phyloP scores from a whole-genome alignment of 345 rosid genomes.

The Eucalyptus guilfoylei region DNA sequence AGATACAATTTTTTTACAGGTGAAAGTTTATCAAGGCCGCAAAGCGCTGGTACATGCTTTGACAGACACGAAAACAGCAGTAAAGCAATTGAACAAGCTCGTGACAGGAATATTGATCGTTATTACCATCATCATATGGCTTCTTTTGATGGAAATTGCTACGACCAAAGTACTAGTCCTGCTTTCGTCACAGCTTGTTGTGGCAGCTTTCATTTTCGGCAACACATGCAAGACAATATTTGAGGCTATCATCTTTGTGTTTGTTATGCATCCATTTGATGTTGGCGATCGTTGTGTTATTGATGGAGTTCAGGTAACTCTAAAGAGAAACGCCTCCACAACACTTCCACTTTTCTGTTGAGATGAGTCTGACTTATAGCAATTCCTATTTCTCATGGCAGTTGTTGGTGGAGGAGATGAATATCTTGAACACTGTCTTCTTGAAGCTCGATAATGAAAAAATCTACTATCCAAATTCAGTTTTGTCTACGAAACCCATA shows the following conservation, averaged over 20 bases:
- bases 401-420: constrained; percentile 91
- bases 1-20: constrained; percentile 22
- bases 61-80: constrained; percentile 88
- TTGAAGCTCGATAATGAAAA: constrained; percentile 74
- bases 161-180: constrained; percentile 54
- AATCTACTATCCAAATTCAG: constrained; percentile 72
- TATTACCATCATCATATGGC: constrained; percentile 42
- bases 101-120: constrained; percentile 36
- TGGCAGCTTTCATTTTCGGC: constrained; percentile 63
- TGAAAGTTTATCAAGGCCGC: constrained; percentile 68
- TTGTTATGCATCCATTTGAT: constrained; percentile 92
- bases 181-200: constrained; percentile 60
- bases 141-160: constrained; percentile 57
- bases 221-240: constrained; percentile 79
- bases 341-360: not conserved
- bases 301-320: constrained; percentile 58
- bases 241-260: constrained; percentile 70
- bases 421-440: constrained; percentile 72
- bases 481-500: constrained; percentile 61
- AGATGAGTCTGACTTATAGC: not conserved
- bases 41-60: constrained; percentile 69
- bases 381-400: not conserved
- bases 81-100: constrained; percentile 56
- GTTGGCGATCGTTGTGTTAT: constrained; percentile 88
- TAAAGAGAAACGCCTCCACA: not conserved